These are phyloP conservation scores for Calonectria pseudoreteaudii DNA, from an alignment of 2,329 filamentous ascomycete species.

Conservation along the genomic window DNA sequence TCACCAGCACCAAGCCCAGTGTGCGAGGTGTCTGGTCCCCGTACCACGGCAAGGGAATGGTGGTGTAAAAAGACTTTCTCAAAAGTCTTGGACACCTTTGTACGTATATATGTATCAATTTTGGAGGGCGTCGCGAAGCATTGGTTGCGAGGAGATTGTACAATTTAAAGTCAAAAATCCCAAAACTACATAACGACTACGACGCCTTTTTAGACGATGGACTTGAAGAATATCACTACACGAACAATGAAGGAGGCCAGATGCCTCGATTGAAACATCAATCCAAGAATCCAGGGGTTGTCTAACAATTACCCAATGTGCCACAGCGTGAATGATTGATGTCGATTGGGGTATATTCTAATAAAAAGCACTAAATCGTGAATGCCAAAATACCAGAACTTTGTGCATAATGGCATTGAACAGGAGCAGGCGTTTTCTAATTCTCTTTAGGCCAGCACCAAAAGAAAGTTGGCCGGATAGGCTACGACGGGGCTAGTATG, in stretches of 20 bases:
- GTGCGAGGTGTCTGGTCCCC: constrained; percentile 79
- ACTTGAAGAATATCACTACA: constrained; percentile 13
- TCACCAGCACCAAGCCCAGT: constrained; percentile 72
- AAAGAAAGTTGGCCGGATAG: not conserved
- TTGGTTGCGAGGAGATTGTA: constrained; percentile 44
- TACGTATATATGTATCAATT: constrained; percentile 45
- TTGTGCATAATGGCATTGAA: not conserved
- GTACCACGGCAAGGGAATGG: constrained; percentile 71
- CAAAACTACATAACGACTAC: constrained; percentile 22
- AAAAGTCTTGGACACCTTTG: constrained; percentile 24
- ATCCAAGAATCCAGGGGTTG: not conserved
- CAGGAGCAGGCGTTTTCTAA: not conserved
- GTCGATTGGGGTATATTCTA: not conserved
- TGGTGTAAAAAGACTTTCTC: constrained; percentile 55
- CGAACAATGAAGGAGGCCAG: not conserved
- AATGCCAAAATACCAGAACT: not conserved
- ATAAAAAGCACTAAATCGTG: not conserved
- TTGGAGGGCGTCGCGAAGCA: constrained; percentile 38
- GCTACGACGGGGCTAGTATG: not conserved
- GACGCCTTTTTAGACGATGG: not conserved
- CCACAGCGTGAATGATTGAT: not conserved
- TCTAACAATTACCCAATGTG: not conserved
- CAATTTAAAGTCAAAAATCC: constrained; percentile 40
- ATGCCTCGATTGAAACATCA: not conserved
- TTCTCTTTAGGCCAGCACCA: not conserved